Conservation (phyloP, 768 basidiomycete species). For the Amyloporia xantha region DNA sequence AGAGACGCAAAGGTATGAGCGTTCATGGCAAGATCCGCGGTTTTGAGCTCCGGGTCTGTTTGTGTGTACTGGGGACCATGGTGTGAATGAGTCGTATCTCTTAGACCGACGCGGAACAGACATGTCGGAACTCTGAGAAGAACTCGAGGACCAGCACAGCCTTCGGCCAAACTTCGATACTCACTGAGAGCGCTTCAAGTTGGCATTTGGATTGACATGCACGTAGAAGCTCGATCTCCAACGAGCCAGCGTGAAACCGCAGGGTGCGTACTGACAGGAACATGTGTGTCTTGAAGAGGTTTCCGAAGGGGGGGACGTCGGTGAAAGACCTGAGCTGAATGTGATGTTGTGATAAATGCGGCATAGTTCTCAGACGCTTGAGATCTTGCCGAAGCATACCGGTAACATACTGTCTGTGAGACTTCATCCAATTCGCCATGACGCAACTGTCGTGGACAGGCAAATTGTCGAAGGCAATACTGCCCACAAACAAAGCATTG, state of each 20-base stretch:
- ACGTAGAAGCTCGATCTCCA: background rate
- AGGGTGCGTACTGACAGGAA: background rate
- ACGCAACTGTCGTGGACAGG: background rate
- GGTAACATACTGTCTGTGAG: background rate
- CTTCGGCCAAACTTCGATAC: background rate
- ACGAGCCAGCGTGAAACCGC: background rate
- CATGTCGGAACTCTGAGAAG: background rate
- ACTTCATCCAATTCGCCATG: background rate
- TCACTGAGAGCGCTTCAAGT: background rate
- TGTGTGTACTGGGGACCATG: background rate
- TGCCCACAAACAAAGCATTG: background rate
- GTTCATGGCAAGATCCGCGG: background rate
- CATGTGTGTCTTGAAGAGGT: background rate
- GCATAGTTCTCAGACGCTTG: background rate
- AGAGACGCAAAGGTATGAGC: background rate
- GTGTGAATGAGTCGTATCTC: background rate
- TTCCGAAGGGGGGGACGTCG: too few species aligned
- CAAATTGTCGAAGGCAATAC: too few species aligned
- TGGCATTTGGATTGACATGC: background rate
- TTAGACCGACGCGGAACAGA: background rate
- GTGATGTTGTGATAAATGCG: background rate
- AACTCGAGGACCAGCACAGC: background rate
- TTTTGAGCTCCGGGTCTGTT: background rate
- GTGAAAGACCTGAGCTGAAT: background rate
- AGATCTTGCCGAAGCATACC: background rate